Evolutionary conservation across 139 green algal species (phyloP), one percentile per base, ranked within the genome.

Genomic region (Tetradesmus obliquus): DNA sequence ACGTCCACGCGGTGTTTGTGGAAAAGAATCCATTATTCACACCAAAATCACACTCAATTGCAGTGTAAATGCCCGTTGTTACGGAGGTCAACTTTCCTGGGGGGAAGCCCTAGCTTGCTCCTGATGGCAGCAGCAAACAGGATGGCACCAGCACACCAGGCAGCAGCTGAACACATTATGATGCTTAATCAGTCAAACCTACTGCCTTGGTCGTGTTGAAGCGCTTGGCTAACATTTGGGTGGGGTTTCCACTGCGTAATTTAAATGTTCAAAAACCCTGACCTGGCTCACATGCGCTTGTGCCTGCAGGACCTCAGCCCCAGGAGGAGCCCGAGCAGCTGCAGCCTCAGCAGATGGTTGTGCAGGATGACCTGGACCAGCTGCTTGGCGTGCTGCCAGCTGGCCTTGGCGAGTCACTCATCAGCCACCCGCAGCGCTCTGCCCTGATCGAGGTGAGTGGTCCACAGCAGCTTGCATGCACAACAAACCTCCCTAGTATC

Each of bases 341-440:
- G 32, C 20, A 87, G 6, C 60, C 57, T 13, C 76, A 87, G 55
- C 88, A 91, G 79, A 12, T 98, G n/a, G 94, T 98, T 3, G 96
- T 99, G 8, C 92, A 95, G 22, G 97, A 99, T 74, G 97, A 99
- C 92, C 92, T 99, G 5, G 95, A 97, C 71, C 90, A 94, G 9
- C 93, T 99, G 24, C 95, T 98, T 1, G 87, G 96, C 92, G 94
- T 97, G 24, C 94, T 99, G 55, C 98, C 98, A 0, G 58, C 88
- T 3, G 95, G 97, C 90, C 95, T 99, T 17, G 90, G 97, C 0
- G 91, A 94, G 12, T 89, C 90, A 0, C 93, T 99, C 3, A 90
- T 95, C 19, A 92, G 82, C 57, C 97, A 99, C 88, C 94, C 95
- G 1, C 87, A 96, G 55, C 94, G 97, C 3, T 88, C 93, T 53